Evolutionary conservation across 164 flowering plant genomes (phyloP).

Genomic region (Litsea cubeba): DNA sequence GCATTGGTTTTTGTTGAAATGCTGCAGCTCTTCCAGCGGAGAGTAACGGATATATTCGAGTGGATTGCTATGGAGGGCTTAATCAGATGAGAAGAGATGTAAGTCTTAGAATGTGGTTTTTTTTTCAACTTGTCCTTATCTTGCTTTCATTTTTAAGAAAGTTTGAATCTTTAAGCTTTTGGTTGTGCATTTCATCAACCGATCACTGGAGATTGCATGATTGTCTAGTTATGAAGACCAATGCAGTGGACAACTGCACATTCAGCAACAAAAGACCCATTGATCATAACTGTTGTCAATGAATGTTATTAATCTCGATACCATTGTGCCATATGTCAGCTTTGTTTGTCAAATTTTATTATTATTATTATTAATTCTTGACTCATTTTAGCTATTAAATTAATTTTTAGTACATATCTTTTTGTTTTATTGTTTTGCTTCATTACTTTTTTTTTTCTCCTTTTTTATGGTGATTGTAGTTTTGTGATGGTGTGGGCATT

Average conservation of each 20-base stretch:
- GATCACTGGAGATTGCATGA: neutral
- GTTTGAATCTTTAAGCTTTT: too few relatives aligned
- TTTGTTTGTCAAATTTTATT: too few relatives aligned
- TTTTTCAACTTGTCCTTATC: neutral
- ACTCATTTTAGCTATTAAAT: neutral
- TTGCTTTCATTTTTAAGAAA: neutral
- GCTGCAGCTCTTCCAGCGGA: slow-evolving; percentile 85
- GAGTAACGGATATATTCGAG: slow-evolving; percentile 85
- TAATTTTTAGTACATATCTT: too few relatives aligned
- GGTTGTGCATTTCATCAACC: too few relatives aligned
- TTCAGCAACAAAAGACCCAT: neutral
- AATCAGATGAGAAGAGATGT: slow-evolving; percentile 99
- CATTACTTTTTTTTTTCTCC: neutral
- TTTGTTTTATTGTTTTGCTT: neutral
- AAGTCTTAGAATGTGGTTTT: slow-evolving; percentile 22
- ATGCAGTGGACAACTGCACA: neutral
- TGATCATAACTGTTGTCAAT: too few relatives aligned
- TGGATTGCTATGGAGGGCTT: slow-evolving; percentile 99
- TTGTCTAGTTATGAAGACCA: neutral
- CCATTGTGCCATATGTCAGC: too few relatives aligned
- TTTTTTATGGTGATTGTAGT: slow-evolving; percentile 36
- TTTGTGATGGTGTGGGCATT: slow-evolving; percentile 98
- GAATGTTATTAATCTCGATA: too few relatives aligned
- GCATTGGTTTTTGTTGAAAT: slow-evolving; percentile 85
- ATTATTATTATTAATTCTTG: too few relatives aligned